These are phyloP conservation scores for Picochlorum costavermella DNA, from an alignment of 139 green algal species.

Conservation along the genomic window DNA sequence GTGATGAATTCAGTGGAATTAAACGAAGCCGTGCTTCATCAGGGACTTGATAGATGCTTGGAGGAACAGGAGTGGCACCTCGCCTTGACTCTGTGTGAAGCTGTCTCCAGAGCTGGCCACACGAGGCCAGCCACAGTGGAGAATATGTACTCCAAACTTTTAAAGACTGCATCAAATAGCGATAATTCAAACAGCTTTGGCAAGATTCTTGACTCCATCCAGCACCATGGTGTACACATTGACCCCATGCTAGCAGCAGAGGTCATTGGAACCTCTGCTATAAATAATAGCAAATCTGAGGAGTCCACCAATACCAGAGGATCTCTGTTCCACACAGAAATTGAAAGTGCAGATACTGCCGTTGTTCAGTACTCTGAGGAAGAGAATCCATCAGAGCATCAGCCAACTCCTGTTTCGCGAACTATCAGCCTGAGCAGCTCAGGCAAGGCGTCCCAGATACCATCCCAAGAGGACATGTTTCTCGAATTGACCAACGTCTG, in stretches of 20 bases:
- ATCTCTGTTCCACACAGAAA: background rate
- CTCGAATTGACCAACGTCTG: too few species aligned
- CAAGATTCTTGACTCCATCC: background rate
- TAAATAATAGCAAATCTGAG: background rate
- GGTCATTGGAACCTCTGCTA: background rate
- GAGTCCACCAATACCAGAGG: background rate
- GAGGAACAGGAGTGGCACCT: background rate
- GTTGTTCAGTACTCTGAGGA: background rate
- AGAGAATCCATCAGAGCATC: background rate
- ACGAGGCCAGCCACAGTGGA: background rate
- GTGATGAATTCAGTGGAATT: background rate
- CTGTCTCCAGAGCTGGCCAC: background rate
- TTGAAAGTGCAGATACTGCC: background rate
- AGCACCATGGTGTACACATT: background rate
- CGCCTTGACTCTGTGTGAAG: background rate
- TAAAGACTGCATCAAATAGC: background rate
- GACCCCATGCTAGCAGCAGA: conserved; percentile 1
- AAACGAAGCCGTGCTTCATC: background rate
- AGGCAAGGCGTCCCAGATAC: too few species aligned
- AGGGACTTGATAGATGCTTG: background rate
- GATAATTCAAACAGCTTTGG: background rate
- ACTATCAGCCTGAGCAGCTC: too few species aligned
- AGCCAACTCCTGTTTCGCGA: background rate
- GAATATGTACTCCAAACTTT: background rate
- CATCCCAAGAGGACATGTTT: too few species aligned